These are phyloP conservation scores for Annulohypoxylon truncatum DNA, from an alignment of 2,329 filamentous ascomycete species.

Conservation along the genomic window DNA sequence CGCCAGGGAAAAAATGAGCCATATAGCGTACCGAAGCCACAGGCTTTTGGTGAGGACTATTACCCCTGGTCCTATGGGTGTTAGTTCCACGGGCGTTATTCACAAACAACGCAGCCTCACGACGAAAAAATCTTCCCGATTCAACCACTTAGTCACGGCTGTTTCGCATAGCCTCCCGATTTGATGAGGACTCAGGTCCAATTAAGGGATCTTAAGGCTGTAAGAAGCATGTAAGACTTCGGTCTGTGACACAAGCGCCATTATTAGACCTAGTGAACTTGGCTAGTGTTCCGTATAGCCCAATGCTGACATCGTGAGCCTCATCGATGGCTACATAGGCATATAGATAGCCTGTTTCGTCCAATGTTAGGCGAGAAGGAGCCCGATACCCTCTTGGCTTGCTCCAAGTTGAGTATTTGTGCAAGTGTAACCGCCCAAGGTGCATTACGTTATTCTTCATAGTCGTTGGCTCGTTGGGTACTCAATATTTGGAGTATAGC, in stretches of 20 bases:
- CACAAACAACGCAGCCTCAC: slow-evolving; percentile 12
- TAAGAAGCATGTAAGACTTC: slow-evolving; percentile 7
- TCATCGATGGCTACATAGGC: not conserved
- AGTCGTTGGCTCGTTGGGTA: not conserved
- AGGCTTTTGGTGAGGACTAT: not conserved
- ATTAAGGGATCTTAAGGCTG: slow-evolving; percentile 11
- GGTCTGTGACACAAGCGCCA: not conserved
- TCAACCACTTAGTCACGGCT: not conserved
- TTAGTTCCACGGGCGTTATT: slow-evolving; percentile 15
- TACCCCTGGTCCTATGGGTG: not conserved
- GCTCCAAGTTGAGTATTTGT: slow-evolving; percentile 4
- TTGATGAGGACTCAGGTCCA: slow-evolving; percentile 4
- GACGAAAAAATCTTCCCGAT: not conserved
- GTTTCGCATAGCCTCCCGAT: slow-evolving; percentile 24
- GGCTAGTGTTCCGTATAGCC: too few relatives aligned
- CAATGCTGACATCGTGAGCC: slow-evolving; percentile 9
- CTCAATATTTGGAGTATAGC: not conserved
- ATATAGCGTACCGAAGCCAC: not conserved
- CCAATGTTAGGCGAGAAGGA: slow-evolving; percentile 1
- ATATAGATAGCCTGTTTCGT: slow-evolving; percentile 3
- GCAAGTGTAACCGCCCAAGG: not conserved
- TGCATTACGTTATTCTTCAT: not conserved
- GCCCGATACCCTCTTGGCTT: not conserved
- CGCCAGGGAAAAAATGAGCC: not conserved
- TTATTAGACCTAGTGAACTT: not conserved